These are phyloP conservation scores for Coniophora puteana DNA, from an alignment of 1,284 basidiomycete species.

Conservation along the genomic window DNA sequence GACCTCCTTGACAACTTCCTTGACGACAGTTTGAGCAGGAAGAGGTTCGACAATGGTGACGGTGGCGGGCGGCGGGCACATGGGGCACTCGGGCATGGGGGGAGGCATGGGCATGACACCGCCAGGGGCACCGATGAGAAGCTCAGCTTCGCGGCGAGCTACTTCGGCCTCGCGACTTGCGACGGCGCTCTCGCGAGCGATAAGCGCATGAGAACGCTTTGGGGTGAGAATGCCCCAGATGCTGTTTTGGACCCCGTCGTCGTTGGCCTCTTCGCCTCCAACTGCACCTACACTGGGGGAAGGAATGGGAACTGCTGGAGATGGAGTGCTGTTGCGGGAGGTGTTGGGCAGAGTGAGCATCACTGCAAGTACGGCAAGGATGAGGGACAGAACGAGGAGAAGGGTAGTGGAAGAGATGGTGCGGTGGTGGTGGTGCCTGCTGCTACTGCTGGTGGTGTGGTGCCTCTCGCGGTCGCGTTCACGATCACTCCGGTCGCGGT, in stretches of 20 bases:
- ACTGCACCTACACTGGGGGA: conserved; percentile 33
- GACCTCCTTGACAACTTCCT: conserved; percentile 79
- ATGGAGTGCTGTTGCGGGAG: no score
- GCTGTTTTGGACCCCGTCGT: conserved; percentile 45
- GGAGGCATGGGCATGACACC: conserved; percentile 60
- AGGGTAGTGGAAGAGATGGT: conserved; percentile 87
- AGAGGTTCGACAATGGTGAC: conserved; percentile 48
- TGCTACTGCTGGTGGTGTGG: conserved; percentile 51
- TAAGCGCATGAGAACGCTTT: conserved; percentile 73
- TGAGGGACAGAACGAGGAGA: conserved; percentile 76
- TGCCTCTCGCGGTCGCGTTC: conserved; percentile 43
- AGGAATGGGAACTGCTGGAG: no score
- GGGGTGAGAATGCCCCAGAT: conserved; percentile 71
- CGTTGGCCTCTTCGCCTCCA: conserved; percentile 29
- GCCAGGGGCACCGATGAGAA: conserved; percentile 74
- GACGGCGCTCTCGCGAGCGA: conserved; percentile 70
- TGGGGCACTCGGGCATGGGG: conserved; percentile 26
- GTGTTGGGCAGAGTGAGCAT: conserved; percentile 72
- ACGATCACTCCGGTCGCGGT: conserved; percentile 55
- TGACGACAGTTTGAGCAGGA: conserved; percentile 75
- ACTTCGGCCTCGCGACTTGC: conserved; percentile 79
- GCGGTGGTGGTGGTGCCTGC: conserved; percentile 70
- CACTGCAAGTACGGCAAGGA: conserved; percentile 77
- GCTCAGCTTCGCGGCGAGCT: conserved; percentile 77
- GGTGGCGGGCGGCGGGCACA: conserved; percentile 57